Evolutionary conservation across 2,329 filamentous ascomycete species (phyloP), one percentile per base, ranked within the genome.

Genomic region (Annulohypoxylon truncatum): DNA sequence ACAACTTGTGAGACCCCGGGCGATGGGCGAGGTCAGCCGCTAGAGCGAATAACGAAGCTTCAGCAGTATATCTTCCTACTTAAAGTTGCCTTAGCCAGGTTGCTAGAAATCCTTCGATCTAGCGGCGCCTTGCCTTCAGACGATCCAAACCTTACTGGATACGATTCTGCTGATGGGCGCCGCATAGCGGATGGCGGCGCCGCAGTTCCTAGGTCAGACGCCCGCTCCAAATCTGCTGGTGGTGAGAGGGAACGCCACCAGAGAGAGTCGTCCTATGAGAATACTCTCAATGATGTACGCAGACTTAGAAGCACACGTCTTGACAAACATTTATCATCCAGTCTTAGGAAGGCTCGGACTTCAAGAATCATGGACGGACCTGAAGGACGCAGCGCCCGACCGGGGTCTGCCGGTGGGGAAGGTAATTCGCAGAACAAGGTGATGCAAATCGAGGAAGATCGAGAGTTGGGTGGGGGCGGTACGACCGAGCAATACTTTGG

Each of bases 41-140:
- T 97, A 74, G 86, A 90, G 66, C 87, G 89, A 66, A 88, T 97
- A 35, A 92, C 92, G 15, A 94, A 96, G 77, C 83, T 99, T 58
- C 91, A 96, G 76, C 95, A 99, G 81, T 99, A 97, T 76, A 90
- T 97, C 4, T 97, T 97, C 79, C 83, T 99, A 18, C 85, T 99
- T 40, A 89, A 93, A 74, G 96, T 99, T 20, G 96, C 96, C 15
- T 87, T 99, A 71, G 96, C 96, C 22, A 87, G 96, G 61, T 84
- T 99, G 22, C 84, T 99, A 66, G 92, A 95, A 46, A 97, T 96
- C 28, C 85, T 99, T 31, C 89, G 93, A 68, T 92, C 86, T 71
- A 96, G 89, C 71, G 94, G 94, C 61, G 92, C 93, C 24, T 81
- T 98, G 48, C 90, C 94, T 35, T 88, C 89, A 65, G 91, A 94